Base-by-base conservation (phyloP, 345 rosid genomes). In the Melastoma malabathricum region DNA sequence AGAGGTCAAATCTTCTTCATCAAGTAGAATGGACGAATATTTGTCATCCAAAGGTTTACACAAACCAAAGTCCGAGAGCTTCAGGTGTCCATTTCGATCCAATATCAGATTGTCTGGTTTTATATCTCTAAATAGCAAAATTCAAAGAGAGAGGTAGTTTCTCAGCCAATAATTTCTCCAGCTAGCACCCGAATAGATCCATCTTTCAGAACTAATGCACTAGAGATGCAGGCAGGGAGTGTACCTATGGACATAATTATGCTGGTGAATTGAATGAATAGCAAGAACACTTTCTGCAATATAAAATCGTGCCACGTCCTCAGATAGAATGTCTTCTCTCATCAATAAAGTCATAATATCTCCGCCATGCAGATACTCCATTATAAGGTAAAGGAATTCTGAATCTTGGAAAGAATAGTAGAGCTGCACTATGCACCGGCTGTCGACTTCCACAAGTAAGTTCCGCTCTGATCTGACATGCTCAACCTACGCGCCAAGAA, bases 11-110 rank as follows among this genome's bases (percentile, higher is more conserved):
- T 75, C 79, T 27, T 76, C 89, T 54, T 84, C 84, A 73, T 79
- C 96, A 56, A 92, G 75, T 23, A 87, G 57, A 64, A 89, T 71
- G 50, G 87, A 46, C 44, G 98, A 84, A 73, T 84, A 92, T 63
- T 86, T 92, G 43, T 80, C 92, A 75, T 86, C 93, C 15, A 92
- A 76, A 59, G 98, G 92, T 76, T 92, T 92, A 70, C 96, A 92
- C 72, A 92, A 73, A 15, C 98, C 98, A 77, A 92, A 92, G 76
- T 92, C 98, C 49, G 98, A 92, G 59, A 92, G 98, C 85, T 92
- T 92, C 74, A 92, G 58, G 71, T 92, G 96, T 50, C 98, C 98
- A 68, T 77, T 77, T 78, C 70, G 82, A 72, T 92, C 95, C 67
- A 92, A 73, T 53, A 92, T 87, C 65, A 92, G 79, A 68, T 92